These are phyloP conservation scores for Blastocrithidia nonstop DNA, from an alignment of 208 protist genomes.

Conservation along the genomic window DNA sequence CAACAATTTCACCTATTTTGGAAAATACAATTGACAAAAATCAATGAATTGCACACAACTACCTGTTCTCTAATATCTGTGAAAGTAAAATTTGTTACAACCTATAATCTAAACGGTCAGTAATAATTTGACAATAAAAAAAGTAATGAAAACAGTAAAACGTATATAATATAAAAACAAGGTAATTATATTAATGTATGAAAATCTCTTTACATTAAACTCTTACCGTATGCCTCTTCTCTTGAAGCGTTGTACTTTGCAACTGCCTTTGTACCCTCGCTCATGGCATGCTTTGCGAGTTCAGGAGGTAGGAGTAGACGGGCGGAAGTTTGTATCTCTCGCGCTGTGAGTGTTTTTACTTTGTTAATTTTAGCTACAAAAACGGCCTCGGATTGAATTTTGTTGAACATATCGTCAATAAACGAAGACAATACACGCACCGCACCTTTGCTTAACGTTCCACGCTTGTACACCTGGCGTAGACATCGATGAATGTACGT, in stretches of 20 bases:
- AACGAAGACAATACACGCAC: slow-evolving; percentile 98
- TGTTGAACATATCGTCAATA: slow-evolving; percentile 98
- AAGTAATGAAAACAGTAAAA: no score
- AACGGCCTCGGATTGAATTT: slow-evolving; percentile 93
- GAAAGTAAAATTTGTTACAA: no score
- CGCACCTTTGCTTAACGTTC: slow-evolving; percentile 92
- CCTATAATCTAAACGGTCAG: no score
- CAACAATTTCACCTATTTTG: no score
- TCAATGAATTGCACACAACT: no score
- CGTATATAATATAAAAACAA: no score
- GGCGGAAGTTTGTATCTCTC: slow-evolving; percentile 97
- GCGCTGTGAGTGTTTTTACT: slow-evolving; percentile 91
- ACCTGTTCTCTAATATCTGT: no score
- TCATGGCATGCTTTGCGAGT: slow-evolving; percentile 98
- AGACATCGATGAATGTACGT: slow-evolving; percentile 92
- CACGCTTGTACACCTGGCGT: slow-evolving; percentile 95
- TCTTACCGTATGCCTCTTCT: slow-evolving; percentile 61
- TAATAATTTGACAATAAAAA: no score
- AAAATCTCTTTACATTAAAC: slow-evolving; percentile 23
- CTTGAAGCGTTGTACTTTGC: slow-evolving; percentile 89
- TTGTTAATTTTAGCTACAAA: slow-evolving; percentile 95
- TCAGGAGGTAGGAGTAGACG: slow-evolving; percentile 96
- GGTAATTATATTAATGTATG: no score
- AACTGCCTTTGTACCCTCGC: slow-evolving; percentile 97
- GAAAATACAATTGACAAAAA: no score